Evolutionary conservation across 176 grass and related monocot species (phyloP).

Genomic region (Cenchrus purpureus): DNA sequence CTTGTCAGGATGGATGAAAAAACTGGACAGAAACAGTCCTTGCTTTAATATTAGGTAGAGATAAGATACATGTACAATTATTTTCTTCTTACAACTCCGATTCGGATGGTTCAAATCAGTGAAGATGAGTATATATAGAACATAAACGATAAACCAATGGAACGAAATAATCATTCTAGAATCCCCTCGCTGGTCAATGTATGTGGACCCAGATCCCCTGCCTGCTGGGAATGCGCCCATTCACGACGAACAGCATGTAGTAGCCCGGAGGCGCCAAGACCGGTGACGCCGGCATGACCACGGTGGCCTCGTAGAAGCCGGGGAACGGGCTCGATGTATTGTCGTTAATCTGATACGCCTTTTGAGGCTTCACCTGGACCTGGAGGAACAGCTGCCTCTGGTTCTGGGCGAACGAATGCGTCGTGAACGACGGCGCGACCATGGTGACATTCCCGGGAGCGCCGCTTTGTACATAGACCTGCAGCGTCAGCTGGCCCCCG

Average conservation of each 20-base stretch:
- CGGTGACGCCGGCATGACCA: conserved; percentile 37
- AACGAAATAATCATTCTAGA: conserved; percentile 12
- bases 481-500: conserved; percentile 32
- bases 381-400: conserved; percentile 67
- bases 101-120: not conserved
- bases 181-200: conserved; percentile 20
- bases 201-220: conserved; percentile 73
- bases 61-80: not conserved
- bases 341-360: not conserved
- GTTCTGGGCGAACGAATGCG: conserved; percentile 75
- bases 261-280: conserved; percentile 66
- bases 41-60: too few relatives aligned
- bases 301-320: conserved; percentile 15
- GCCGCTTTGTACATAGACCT: not conserved
- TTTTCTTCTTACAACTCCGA: not conserved
- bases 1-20: too few relatives aligned
- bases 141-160: not conserved
- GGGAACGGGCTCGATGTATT: not conserved
- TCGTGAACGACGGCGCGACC: conserved; percentile 73
- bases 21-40: too few relatives aligned
- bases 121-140: too few relatives aligned
- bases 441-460: conserved; percentile 39
- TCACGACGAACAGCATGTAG: conserved; percentile 81
- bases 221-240: conserved; percentile 59
- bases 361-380: not conserved